A percentile compares a stretch with the other conserved stretches of the same genome.
Evolutionary conservation across 176 grass and related monocot species (phyloP).

Genomic region (Aegilops speltoides): DNA sequence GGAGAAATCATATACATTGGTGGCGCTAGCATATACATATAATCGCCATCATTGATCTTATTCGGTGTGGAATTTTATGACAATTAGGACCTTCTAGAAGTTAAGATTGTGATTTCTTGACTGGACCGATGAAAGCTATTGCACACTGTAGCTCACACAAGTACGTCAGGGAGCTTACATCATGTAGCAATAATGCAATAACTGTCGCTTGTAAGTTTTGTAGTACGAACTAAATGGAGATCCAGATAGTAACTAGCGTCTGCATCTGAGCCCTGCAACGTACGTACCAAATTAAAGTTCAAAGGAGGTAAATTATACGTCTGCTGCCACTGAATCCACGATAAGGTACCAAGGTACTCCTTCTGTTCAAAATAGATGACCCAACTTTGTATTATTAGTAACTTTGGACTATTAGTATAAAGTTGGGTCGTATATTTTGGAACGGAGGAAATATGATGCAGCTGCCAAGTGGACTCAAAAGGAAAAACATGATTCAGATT

Average conservation of each 20-base stretch:
- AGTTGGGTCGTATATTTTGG: too few relatives aligned
- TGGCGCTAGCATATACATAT: background rate
- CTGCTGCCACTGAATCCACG: too few relatives aligned
- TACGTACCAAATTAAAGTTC: background rate
- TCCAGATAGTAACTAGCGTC: background rate
- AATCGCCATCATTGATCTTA: background rate
- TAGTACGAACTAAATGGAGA: background rate
- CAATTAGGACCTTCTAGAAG: background rate
- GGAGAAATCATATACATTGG: background rate
- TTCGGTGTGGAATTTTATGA: background rate
- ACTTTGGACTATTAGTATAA: too few relatives aligned
- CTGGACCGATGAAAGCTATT: background rate
- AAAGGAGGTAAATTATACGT: background rate
- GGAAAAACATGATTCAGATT: too few relatives aligned
- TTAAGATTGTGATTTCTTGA: background rate
- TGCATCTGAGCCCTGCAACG: too few relatives aligned
- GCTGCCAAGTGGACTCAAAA: too few relatives aligned
- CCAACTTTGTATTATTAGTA: too few relatives aligned
- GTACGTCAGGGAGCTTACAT: too few relatives aligned
- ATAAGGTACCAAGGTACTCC: too few relatives aligned
- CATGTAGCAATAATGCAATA: background rate
- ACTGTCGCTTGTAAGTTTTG: background rate
- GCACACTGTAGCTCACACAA: too few relatives aligned
- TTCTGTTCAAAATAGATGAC: too few relatives aligned
- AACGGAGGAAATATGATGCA: too few relatives aligned